Conservation (phyloP, 306 rosid genomes). For the Crataegus laevigata region DNA sequence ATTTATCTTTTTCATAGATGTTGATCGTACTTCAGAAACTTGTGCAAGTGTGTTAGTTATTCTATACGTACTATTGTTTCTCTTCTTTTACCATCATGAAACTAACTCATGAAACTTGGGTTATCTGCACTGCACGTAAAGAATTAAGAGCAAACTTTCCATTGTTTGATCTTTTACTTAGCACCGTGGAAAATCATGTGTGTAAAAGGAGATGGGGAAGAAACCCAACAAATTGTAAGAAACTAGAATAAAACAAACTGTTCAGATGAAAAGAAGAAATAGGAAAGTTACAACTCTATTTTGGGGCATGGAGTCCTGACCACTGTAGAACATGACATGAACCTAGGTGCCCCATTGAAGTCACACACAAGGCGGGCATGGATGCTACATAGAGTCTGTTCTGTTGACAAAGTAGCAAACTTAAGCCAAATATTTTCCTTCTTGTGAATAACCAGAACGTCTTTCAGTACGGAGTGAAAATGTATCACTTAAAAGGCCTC, state of each 20-base stretch:
- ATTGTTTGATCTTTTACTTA: background rate
- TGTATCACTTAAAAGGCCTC: background rate
- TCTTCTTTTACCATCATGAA: background rate
- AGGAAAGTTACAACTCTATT: background rate
- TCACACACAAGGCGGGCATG: background rate
- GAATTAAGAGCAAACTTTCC: background rate
- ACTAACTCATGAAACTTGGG: background rate
- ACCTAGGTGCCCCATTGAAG: background rate
- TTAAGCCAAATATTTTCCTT: background rate
- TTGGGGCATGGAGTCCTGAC: background rate
- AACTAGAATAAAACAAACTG: background rate
- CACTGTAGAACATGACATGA: background rate
- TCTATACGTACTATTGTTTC: background rate
- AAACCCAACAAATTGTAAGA: background rate
- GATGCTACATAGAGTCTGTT: background rate
- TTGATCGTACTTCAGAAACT: background rate
- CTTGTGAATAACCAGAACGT: background rate
- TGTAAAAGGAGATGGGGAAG: background rate
- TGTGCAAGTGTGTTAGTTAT: background rate
- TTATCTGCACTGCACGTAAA: background rate
- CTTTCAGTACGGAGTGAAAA: background rate
- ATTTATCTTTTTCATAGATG: background rate
- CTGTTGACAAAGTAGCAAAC: background rate
- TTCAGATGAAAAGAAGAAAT: background rate
- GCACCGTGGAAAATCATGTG: background rate